Conservation (phyloP, 225 moss, liverwort and hornwort genomes). For the Rhytidiadelphus loreus region DNA sequence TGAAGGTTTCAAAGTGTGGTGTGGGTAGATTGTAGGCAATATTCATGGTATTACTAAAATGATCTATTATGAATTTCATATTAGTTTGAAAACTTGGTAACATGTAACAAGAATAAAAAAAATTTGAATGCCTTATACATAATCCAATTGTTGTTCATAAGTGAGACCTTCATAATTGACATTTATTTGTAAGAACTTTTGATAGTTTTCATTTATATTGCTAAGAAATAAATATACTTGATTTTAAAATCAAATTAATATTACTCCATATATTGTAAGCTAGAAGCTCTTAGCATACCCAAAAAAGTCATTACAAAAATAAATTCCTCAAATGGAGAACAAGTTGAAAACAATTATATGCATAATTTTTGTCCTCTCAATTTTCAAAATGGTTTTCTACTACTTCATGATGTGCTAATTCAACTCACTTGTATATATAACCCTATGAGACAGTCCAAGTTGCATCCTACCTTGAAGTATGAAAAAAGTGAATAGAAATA, state of each 20-base stretch:
- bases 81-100: rapidly evolving
- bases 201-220: neutral
- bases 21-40: neutral
- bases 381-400: neutral
- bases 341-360: neutral
- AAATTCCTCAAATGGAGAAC: neutral
- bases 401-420: neutral
- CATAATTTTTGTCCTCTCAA: neutral
- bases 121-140: neutral
- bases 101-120: neutral
- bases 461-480: neutral
- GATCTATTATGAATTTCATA: too few species aligned
- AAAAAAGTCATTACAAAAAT: neutral
- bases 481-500: too few species aligned
- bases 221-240: too few species aligned
- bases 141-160: neutral
- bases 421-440: neutral
- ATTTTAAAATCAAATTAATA: neutral
- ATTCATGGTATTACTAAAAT: neutral
- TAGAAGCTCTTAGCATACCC: neutral
- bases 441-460: neutral
- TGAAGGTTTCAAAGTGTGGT: neutral
- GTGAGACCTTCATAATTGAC: neutral
- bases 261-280: too few species aligned
- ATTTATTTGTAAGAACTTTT: too few species aligned